Conservation (phyloP, 2,329 filamentous ascomycete genomes). For the Shiraia bambusicola region DNA sequence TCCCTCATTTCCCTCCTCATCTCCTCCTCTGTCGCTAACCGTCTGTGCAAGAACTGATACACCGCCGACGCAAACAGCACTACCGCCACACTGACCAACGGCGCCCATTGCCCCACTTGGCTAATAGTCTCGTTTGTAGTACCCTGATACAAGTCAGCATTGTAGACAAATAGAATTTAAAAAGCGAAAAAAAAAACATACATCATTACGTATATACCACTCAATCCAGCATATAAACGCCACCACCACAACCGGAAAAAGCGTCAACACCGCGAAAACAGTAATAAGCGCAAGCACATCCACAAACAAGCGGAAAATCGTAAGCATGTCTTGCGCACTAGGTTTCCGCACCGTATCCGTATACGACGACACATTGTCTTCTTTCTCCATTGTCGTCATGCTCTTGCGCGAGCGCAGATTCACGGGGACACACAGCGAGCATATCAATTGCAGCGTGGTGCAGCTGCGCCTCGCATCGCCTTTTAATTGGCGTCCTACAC, state of each 20-base stretch:
- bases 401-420: too few species aligned
- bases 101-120: conserved; percentile 13
- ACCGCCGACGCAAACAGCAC: conserved; percentile 6
- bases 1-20: background rate
- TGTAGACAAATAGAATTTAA: too few species aligned
- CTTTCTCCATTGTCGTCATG: too few species aligned
- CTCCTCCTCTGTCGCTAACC: background rate
- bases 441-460: background rate
- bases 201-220: conserved; percentile 17
- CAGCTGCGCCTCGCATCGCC: conserved; percentile 3
- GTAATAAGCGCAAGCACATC: conserved; percentile 3
- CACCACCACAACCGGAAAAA: conserved; percentile 6
- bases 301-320: background rate
- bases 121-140: conserved; percentile 8
- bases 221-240: conserved; percentile 16
- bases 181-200: too few species aligned
- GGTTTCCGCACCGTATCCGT: background rate
- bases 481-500: conserved; percentile 3
- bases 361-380: too few species aligned
- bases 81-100: conserved; percentile 5
- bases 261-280: conserved; percentile 6
- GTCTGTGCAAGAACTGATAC: conserved; percentile 2
- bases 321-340: background rate
- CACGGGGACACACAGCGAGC: background rate
- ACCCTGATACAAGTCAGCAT: too few species aligned